phyloP scores from a whole-genome alignment of 2,329 filamentous ascomycete genomes.

The Hypomyces perniciosus region DNA sequence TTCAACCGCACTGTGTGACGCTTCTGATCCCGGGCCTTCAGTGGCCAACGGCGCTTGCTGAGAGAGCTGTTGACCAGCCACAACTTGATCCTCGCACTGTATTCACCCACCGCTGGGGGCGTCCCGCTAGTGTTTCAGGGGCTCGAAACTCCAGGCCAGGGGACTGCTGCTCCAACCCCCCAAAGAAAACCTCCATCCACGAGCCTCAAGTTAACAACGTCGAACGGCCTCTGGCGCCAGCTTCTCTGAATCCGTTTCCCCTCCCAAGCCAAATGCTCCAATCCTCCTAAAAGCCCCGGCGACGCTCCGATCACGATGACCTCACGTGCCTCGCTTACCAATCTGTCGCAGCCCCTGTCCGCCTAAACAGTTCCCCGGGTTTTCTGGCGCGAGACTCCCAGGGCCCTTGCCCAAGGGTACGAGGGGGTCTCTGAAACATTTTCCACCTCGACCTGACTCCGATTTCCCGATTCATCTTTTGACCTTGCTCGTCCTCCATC shows the following conservation, averaged over 20 bases:
- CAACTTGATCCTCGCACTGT: constrained; percentile 6
- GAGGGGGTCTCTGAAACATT: constrained; percentile 27
- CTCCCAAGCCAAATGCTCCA: not conserved
- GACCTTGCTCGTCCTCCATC: constrained; percentile 11
- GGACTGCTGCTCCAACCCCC: not conserved
- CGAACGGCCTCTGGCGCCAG: too few relatives aligned
- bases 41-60: constrained; percentile 3
- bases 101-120: constrained; percentile 7
- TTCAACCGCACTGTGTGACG: not conserved
- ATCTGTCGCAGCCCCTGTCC: constrained; percentile 25
- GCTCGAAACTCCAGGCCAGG: constrained; percentile 3
- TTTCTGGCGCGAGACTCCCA: constrained; percentile 17
- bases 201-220: too few relatives aligned
- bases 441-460: constrained; percentile 13
- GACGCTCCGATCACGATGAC: constrained; percentile 24
- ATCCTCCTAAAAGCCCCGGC: constrained; percentile 1
- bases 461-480: constrained; percentile 15
- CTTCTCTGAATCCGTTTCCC: too few relatives aligned
- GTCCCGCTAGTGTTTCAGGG: constrained; percentile 15
- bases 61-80: not conserved
- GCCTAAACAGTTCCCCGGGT: constrained; percentile 18
- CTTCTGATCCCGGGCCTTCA: not conserved
- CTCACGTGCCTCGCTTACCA: constrained; percentile 20
- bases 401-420: constrained; percentile 8
- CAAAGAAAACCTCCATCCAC: too few relatives aligned